Percentiles rank a stretch among this genome's conserved stretches.
phyloP scores from a whole-genome alignment of 345 rosid genomes.

The Brassica carinata region DNA sequence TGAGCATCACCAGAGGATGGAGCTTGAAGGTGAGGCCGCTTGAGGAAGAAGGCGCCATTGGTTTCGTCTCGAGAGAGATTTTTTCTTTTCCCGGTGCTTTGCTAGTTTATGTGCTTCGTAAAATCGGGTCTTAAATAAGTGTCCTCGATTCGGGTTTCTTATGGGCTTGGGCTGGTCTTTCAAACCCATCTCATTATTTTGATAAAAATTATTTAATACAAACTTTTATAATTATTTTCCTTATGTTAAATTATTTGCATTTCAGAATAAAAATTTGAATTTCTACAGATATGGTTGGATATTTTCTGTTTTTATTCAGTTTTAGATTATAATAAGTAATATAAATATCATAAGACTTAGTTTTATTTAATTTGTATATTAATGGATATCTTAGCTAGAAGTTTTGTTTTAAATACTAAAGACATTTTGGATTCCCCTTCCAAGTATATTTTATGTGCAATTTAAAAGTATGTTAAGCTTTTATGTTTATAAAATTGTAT shows the following conservation, averaged over 20 bases:
- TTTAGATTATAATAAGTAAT: too few species aligned
- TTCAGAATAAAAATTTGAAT: too few species aligned
- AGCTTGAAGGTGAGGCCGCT: conserved; percentile 98
- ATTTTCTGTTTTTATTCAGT: too few species aligned
- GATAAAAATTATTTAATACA: background rate
- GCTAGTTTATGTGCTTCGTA: background rate
- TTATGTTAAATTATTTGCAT: too few species aligned
- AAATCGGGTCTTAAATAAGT: background rate
- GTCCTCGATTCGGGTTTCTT: background rate
- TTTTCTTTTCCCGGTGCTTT: background rate
- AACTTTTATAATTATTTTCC: background rate
- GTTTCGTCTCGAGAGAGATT: background rate
- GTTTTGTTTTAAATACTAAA: too few species aligned
- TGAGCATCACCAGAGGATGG: conserved; percentile 87
- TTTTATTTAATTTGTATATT: too few species aligned
- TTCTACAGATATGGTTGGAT: background rate
- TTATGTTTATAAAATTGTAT: too few species aligned
- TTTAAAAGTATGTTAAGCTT: too few species aligned
- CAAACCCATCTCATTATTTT: conserved; percentile 9
- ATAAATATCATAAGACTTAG: background rate
- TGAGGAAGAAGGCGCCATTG: conserved; percentile 91
- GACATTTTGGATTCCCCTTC: too few species aligned
- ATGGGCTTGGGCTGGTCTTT: conserved; percentile 14
- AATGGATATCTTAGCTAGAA: too few species aligned
- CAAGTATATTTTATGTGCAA: too few species aligned